Percentiles rank a stretch among this genome's conserved stretches.
Conservation (phyloP, 345 rosid species). For the Sisymbrium irio region DNA sequence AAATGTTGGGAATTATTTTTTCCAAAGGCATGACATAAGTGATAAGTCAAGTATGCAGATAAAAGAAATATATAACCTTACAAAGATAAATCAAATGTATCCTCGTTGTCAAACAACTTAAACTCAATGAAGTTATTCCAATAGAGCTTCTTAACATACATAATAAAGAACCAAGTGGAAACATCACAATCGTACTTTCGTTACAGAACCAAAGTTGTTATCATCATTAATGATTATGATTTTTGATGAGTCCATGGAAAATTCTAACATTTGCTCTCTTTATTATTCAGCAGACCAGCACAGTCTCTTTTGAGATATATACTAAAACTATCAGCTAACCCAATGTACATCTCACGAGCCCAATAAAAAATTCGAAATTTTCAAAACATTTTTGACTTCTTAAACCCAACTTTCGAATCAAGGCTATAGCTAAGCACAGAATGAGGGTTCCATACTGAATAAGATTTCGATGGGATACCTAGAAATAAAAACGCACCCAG, state of each 20-base stretch:
- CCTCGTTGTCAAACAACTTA: not conserved
- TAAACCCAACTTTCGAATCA: not conserved
- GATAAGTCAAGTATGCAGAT: not conserved
- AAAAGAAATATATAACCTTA: not conserved
- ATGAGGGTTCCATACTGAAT: not conserved
- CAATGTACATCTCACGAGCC: not conserved
- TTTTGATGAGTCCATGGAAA: conserved; percentile 11
- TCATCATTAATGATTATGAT: conserved; percentile 11
- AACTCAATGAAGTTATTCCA: not conserved
- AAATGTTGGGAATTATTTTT: not conserved
- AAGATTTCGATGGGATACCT: not conserved
- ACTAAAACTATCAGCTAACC: not conserved
- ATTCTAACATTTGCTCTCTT: not conserved
- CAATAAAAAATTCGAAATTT: not conserved
- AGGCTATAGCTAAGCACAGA: not conserved
- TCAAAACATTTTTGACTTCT: not conserved
- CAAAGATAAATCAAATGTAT: not conserved
- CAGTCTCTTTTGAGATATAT: not conserved
- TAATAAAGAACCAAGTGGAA: not conserved
- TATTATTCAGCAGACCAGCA: not conserved
- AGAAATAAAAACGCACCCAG: not conserved
- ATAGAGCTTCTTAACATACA: not conserved
- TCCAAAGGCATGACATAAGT: not conserved
- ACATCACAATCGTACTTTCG: not conserved
- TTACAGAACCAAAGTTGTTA: conserved; percentile 10